Conservation (phyloP, 352 stramenopile genomes). For the Phytophthora pini region DNA sequence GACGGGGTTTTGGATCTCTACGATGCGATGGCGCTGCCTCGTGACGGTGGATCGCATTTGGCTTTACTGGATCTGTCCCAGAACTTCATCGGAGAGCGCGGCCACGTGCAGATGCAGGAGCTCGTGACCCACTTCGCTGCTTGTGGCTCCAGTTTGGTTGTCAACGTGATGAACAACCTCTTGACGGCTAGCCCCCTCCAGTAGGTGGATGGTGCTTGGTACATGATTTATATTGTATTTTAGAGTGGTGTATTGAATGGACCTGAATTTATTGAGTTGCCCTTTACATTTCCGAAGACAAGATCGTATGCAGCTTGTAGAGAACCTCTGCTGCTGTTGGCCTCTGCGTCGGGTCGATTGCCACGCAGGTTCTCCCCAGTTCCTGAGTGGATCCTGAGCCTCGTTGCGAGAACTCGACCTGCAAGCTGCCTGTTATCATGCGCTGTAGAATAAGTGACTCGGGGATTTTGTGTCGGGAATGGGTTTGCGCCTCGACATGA, state of each 20-base stretch:
- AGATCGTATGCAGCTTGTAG: constrained; percentile 39
- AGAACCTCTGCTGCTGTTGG: constrained; percentile 33
- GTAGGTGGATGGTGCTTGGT: constrained; percentile 7
- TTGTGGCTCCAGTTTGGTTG: constrained; percentile 24
- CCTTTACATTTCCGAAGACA: constrained; percentile 18
- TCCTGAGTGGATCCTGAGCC: constrained; percentile 6
- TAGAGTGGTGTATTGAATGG: constrained; percentile 12
- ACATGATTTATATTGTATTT: not conserved
- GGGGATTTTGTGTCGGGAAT: constrained; percentile 16
- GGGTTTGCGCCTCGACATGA: constrained; percentile 7
- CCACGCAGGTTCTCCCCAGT: constrained; percentile 19
- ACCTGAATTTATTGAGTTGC: constrained; percentile 1
- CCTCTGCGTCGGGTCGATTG: constrained; percentile 16
- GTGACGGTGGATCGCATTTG: constrained; percentile 9
- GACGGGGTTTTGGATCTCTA: constrained; percentile 48
- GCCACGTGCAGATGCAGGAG: constrained; percentile 49
- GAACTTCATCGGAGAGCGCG: constrained; percentile 66
- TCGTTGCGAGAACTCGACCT: constrained; percentile 21
- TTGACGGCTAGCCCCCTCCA: constrained; percentile 16
- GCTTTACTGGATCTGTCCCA: constrained; percentile 47
- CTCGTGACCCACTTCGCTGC: constrained; percentile 36
- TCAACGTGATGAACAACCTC: constrained; percentile 51
- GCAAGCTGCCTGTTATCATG: constrained; percentile 18
- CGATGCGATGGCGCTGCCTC: constrained; percentile 35
- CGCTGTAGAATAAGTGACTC: constrained; percentile 30